A percentile compares a stretch with the other conserved stretches of the same genome.
phyloP scores from a whole-genome alignment of 73 alveolate species.

The Paraurostyla sp. region DNA sequence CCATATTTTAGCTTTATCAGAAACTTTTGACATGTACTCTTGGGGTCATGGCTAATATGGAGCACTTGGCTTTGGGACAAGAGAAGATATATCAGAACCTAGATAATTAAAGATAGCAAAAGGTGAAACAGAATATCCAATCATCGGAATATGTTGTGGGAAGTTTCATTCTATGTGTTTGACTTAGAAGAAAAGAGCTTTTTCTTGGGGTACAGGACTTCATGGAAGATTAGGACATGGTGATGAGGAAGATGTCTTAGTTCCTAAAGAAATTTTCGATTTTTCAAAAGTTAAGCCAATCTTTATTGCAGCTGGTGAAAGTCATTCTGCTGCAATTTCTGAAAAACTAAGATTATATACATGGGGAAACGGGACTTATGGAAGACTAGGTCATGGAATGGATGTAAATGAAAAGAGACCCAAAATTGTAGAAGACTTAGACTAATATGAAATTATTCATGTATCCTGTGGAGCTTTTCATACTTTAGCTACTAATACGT shows the following conservation, averaged over 20 bases:
- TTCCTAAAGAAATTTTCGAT: constrained; percentile 79
- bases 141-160: constrained; percentile 85
- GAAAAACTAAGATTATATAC: constrained; percentile 81
- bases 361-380: constrained; percentile 91
- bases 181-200: constrained; percentile 77
- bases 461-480: constrained; percentile 86
- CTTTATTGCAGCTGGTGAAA: constrained; percentile 85
- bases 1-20: constrained; percentile 85
- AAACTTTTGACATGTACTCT: constrained; percentile 69
- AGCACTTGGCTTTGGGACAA: constrained; percentile 62
- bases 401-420: constrained; percentile 84
- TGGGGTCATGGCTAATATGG: constrained; percentile 85
- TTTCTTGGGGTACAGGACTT: constrained; percentile 88
- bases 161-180: constrained; percentile 86
- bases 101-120: constrained; percentile 5
- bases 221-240: constrained; percentile 92
- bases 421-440: constrained; percentile 73
- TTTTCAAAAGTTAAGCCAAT: constrained; percentile 78
- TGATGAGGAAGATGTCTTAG: constrained; percentile 76
- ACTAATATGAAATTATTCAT: constrained; percentile 73
- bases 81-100: constrained; percentile 57
- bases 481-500: constrained; percentile 76
- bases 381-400: constrained; percentile 86
- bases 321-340: constrained; percentile 87
- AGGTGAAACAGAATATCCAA: constrained; percentile 58